A percentile compares a stretch with the other conserved stretches of the same genome.
Evolutionary conservation across 2,329 filamentous ascomycete species (phyloP).

Genomic region (Thermothelomyces thermophilus): DNA sequence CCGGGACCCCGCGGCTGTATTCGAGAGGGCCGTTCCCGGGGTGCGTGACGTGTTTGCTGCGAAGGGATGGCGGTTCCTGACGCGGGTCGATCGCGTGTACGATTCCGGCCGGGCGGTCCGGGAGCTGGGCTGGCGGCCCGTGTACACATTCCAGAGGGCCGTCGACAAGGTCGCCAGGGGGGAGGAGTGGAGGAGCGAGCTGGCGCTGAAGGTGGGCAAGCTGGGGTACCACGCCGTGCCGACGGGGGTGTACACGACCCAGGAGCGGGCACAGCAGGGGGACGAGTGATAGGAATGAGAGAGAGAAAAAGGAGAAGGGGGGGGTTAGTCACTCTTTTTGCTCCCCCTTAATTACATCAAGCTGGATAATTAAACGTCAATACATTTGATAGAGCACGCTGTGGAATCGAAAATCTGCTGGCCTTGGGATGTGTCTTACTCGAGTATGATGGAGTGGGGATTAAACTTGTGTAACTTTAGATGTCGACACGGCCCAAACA

Average conservation of each 20-base stretch:
- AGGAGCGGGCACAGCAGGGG: background rate
- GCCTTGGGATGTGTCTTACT: too few relatives aligned
- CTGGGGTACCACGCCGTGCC: slow-evolving; percentile 39
- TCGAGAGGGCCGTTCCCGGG: slow-evolving; percentile 26
- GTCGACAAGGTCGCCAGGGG: slow-evolving; percentile 32
- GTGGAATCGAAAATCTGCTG: too few relatives aligned
- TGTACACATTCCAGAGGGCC: slow-evolving; percentile 35
- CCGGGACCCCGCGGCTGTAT: slow-evolving; percentile 28
- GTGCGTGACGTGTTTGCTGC: slow-evolving; percentile 21
- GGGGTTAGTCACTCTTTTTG: too few relatives aligned
- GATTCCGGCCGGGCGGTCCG: slow-evolving; percentile 36
- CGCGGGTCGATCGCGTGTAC: slow-evolving; percentile 39
- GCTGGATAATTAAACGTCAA: too few relatives aligned
- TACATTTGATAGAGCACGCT: too few relatives aligned
- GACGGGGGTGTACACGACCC: slow-evolving; percentile 39
- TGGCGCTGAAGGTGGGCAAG: slow-evolving; percentile 36
- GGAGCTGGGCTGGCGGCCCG: slow-evolving; percentile 38
- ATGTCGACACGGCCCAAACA: too few relatives aligned
- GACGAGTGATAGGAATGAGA: too few relatives aligned
- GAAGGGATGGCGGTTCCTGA: slow-evolving; percentile 34
- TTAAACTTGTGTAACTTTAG: too few relatives aligned
- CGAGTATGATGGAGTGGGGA: too few relatives aligned
- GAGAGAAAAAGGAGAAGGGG: too few relatives aligned
- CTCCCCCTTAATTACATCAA: too few relatives aligned
- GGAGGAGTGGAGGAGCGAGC: slow-evolving; percentile 34